Evolutionary conservation across 768 basidiomycete species (phyloP).

Genomic region (Mycena kentingensis): DNA sequence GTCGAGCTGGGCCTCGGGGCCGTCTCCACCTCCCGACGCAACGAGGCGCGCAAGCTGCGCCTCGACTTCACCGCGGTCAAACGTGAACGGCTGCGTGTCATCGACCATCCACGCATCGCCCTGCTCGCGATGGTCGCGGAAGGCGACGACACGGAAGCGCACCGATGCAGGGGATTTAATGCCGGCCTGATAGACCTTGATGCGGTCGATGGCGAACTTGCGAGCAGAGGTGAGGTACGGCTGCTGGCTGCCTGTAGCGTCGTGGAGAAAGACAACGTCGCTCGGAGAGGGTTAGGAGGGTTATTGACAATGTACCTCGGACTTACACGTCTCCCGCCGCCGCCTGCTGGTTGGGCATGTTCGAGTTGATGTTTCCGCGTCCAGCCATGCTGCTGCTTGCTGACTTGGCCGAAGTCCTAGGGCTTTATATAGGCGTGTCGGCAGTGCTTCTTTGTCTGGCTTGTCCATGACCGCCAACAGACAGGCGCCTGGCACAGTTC

Average conservation of each 20-base stretch:
- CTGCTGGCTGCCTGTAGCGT: conserved; percentile 45
- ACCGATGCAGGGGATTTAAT: conserved; percentile 38
- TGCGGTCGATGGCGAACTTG: conserved; percentile 14
- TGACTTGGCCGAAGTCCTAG: no score
- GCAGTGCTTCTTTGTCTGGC: no score
- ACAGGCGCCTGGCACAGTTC: no score
- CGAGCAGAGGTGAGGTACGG: conserved; percentile 29
- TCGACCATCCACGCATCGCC: conserved; percentile 48
- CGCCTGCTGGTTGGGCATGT: not conserved
- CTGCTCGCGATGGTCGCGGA: conserved; percentile 53
- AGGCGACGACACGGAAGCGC: conserved; percentile 49
- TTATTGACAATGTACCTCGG: not conserved
- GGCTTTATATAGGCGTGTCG: no score
- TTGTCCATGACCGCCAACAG: no score
- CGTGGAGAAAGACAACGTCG: conserved; percentile 47
- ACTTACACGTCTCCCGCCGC: not conserved
- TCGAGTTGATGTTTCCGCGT: not conserved
- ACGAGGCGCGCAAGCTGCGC: conserved; percentile 38
- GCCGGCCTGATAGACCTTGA: conserved; percentile 42
- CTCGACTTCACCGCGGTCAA: conserved; percentile 38
- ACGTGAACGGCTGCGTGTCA: conserved; percentile 41
- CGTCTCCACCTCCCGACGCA: conserved; percentile 45
- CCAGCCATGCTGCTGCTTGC: no score
- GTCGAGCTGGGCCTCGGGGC: conserved; percentile 54
- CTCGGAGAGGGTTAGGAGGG: not conserved